Percentiles rank a stretch among this genome's conserved stretches.
Conservation (phyloP, 495 filamentous ascomycete genomes). For the Astrothelium subdiscretum region DNA sequence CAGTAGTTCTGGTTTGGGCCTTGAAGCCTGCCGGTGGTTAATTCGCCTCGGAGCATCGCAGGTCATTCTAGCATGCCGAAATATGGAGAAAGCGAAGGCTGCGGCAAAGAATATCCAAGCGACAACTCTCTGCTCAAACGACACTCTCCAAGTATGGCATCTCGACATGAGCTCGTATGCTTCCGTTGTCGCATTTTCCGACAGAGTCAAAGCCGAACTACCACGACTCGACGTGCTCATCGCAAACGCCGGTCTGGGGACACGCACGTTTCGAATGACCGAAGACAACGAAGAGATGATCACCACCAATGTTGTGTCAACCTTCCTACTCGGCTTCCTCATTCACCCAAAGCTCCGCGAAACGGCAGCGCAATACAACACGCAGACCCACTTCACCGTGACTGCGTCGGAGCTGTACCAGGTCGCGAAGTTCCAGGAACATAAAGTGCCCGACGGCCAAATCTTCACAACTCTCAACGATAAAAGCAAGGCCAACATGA, state of each 20-base stretch:
- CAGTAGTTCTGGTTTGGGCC: slow-evolving; percentile 25
- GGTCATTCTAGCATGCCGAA: slow-evolving; percentile 28
- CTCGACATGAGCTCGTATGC: slow-evolving; percentile 44
- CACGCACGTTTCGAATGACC: slow-evolving; percentile 17
- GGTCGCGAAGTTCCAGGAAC: slow-evolving; percentile 21
- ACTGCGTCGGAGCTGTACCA: slow-evolving; percentile 19
- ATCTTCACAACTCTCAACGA: slow-evolving; percentile 23
- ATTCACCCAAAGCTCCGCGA: slow-evolving; percentile 30
- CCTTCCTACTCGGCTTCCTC: slow-evolving; percentile 35
- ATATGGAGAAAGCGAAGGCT: slow-evolving; percentile 33
- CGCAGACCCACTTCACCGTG: slow-evolving; percentile 23
- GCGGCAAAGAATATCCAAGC: slow-evolving; percentile 37
- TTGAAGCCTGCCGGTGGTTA: slow-evolving; percentile 26
- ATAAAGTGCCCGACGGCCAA: slow-evolving; percentile 8
- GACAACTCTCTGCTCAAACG: slow-evolving; percentile 27
- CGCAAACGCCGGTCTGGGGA: slow-evolving; percentile 37
- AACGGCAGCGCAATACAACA: slow-evolving; percentile 17
- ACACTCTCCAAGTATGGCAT: slow-evolving; percentile 39
- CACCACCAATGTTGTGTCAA: slow-evolving; percentile 38
- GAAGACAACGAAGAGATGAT: slow-evolving; percentile 38
- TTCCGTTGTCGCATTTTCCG: slow-evolving; percentile 38
- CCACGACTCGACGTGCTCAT: slow-evolving; percentile 33
- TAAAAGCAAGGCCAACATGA: slow-evolving; percentile 17
- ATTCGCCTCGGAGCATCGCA: slow-evolving; percentile 19
- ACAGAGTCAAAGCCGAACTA: slow-evolving; percentile 30